Evolutionary conservation across 2,329 filamentous ascomycete genomes (phyloP), one percentile per base, ranked within the genome.

Genomic region (Alternaria angustiovoidea): DNA sequence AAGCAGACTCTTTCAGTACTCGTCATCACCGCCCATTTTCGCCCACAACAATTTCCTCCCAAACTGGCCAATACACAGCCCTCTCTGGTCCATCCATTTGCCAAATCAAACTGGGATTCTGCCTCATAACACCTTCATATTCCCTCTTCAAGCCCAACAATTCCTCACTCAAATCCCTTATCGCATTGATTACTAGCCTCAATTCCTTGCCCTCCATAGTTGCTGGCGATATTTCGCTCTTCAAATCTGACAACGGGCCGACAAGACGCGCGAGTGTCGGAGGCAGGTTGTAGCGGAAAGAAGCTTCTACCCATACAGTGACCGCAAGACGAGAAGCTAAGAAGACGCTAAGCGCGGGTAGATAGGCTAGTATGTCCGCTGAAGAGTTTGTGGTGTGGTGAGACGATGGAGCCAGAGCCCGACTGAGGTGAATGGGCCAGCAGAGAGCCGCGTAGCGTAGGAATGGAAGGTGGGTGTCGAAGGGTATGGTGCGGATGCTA

Each of bases 261-360:
- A 75, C 59, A 2, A 76, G 66, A 3, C 73, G 70, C 1, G 69
- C 70, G 9, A 76, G 61, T 14, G 73, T 75, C 0, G 74, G 74
- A 4, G 74, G 72, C 1, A 76, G 54, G 32, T 62, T 68, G 38
- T 74, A 75, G 1, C 70, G 68, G 61, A 70, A 75, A 0, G 74
- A 76, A 7, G 74, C 73, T 62, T 76, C 74, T 28, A 73, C 71
- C 74, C 74, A 76, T 3, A 67, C 58, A 5, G 73, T 73, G 6
- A 75, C 61, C 7, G 73, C 70, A 8, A 66, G 22, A 12, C 72
- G 72, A 9, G 71, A 69, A 8, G 66, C 62, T 5, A 76, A 59
- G 41, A 76, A 74, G 12, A 65, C 58, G 16, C 60, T 65, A 14
- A 76, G 66, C 3, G 68, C 55, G 8, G 69, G 56, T 4, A 76